These are phyloP conservation scores for Diplodia sapinea DNA, from an alignment of 2,329 filamentous ascomycete species.

Conservation along the genomic window DNA sequence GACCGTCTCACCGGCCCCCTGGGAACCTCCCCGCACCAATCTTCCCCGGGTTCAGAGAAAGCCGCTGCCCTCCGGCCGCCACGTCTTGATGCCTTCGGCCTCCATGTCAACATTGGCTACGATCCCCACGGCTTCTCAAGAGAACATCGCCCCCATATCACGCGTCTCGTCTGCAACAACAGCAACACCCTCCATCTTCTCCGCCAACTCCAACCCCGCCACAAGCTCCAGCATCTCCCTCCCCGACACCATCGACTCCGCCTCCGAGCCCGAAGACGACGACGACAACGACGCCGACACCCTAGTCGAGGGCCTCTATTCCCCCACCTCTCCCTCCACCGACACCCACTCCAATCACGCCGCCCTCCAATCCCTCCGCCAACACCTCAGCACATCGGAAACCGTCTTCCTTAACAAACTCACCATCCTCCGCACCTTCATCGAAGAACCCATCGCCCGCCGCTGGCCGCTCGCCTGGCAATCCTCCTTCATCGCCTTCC, in stretches of 20 bases:
- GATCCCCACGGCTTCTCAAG: background rate
- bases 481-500: constrained; percentile 38
- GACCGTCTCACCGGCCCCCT: background rate
- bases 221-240: constrained; percentile 12
- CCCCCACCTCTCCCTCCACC: background rate
- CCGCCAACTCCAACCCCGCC: background rate
- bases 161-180: constrained; percentile 7
- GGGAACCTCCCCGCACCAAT: background rate
- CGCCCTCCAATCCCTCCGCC: background rate
- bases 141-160: background rate
- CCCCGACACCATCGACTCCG: constrained; percentile 18
- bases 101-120: constrained; percentile 5
- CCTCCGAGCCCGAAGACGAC: background rate
- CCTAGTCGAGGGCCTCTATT: constrained; percentile 35
- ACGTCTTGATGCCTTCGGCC: constrained; percentile 5
- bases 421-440: constrained; percentile 38
- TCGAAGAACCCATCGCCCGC: constrained; percentile 39
- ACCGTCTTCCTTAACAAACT: constrained; percentile 32
- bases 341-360: background rate
- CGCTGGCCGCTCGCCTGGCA: constrained; percentile 40
- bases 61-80: constrained; percentile 8
- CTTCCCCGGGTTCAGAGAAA: background rate
- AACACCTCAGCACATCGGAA: constrained; percentile 9
- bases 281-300: constrained; percentile 32
- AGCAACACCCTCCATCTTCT: constrained; percentile 5